Evolutionary conservation across 768 basidiomycete species (phyloP), one percentile per base, ranked within the genome.

Genomic region (Tremella fuciformis): DNA sequence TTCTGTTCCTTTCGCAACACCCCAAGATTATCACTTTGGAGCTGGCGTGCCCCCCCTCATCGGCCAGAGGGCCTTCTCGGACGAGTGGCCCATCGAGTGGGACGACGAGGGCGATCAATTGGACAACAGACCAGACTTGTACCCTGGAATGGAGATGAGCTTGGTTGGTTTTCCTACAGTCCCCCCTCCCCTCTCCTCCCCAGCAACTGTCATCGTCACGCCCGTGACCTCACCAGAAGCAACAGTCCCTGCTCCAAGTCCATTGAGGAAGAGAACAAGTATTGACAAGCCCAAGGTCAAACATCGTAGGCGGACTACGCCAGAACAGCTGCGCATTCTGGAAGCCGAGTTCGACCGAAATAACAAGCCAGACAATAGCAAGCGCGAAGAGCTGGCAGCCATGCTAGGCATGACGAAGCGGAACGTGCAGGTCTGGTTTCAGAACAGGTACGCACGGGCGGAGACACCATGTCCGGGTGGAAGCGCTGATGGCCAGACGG

Each of bases 401-500:
- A 82, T 91, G 78, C 84, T 97, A 57, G 86, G 85, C 62, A 98
- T 98, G 93, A 88, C 89, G 9, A 85, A 91, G 19, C 81, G 93
- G 60, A 91, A 90, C n/a, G 89, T 98, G 1, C 93, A 98, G 83
- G 93, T 94, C 57, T 81, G 84, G 79, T 76, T 76, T 61, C 74
- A 75, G 48, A 76, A 76, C 52, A 63, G 75, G 75, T 72, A 26
- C 57, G 71, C 60, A 15, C 11, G 18, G 7, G 13, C 39, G 50
- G 22, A 39, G 16, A n/a, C 6, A 18, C 24, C 3, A 8, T 7
- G 44, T 34, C 13, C 34, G 29, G 4, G 29, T 11, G 29, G 29
- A 16, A 53, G 29, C 16, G 51, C 19, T 50, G 6, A 46, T 22
- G 3, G 29, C 2, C 40, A 69, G 71, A 56, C 67, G 71, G 15